Evolutionary conservation across 371 early-diverging fungal genomes (phyloP), one percentile per base, ranked within the genome.

Genomic region (Mucor piriformis): DNA sequence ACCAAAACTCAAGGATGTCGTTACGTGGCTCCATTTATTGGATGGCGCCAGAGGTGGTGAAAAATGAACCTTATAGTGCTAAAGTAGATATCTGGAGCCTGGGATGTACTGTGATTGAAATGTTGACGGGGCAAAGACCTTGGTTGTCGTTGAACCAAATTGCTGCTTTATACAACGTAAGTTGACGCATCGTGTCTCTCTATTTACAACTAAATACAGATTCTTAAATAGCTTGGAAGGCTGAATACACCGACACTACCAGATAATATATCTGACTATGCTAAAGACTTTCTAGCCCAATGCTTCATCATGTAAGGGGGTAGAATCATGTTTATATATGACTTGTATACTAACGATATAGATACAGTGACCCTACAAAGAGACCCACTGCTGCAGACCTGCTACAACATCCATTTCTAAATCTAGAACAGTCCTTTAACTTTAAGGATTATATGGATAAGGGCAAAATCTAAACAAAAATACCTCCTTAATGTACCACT

Each of bases 1-100:
- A 81, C 48, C 61, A 76, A 24, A 83, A 71, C 52, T 83, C 83
- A 8, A 67, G 82, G 40, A 83, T 80, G 82, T 81, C 83, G 8
- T 47, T 84, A 0, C 73, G 85, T 62, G 92, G 92, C 6, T 83
- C 92, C 0, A 76, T 92, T 13, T 85, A 82, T 55, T 93, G 94
- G 89, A 95, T 96, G 94, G 95, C 97, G 13, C 97, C 97, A 23
- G 97, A 96, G 70, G 94, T 94, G 12, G 92, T 92, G 2, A 85
- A 86, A 10, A 86, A 85, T 23, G 83, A 90, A 29, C 91, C 81
- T 12, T 92, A 92, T 44, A 86, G 91, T 50, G 88, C 87, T 38
- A 89, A 87, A 60, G 88, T 86, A 3, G 91, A 91, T 60, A 88
- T 91, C 50, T 91, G 89, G 90, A 83, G 92, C 51, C 69, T 92